phyloP scores from a whole-genome alignment of 208 protist species.

The Angomonas ambiguus region DNA sequence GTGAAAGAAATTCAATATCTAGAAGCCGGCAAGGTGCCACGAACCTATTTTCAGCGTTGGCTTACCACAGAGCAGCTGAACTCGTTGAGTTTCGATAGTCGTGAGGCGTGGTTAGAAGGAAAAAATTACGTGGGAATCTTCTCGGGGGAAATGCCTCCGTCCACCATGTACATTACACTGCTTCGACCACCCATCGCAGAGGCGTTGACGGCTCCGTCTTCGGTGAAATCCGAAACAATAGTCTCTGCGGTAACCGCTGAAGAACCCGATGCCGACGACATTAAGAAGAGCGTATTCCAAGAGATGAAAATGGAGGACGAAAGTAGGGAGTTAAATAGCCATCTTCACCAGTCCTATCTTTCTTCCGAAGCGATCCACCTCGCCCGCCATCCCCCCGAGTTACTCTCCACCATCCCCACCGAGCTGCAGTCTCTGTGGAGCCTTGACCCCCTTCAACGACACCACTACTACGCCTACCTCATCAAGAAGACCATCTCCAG shows the following conservation, averaged over 20 bases:
- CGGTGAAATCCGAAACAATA: not conserved
- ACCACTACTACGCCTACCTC: conserved; percentile 85
- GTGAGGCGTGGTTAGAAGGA: conserved; percentile 74
- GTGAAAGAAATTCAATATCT: conserved; percentile 84
- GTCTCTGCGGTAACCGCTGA: not conserved
- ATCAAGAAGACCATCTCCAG: conserved; percentile 65
- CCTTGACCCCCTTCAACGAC: conserved; percentile 55
- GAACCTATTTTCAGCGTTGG: conserved; percentile 79
- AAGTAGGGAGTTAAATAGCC: conserved; percentile 57
- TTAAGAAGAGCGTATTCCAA: conserved; percentile 80
- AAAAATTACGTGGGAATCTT: conserved; percentile 51
- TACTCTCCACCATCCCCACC: conserved; percentile 52
- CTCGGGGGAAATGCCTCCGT: conserved; percentile 5
- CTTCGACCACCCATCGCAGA: conserved; percentile 38
- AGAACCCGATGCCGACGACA: conserved; percentile 56
- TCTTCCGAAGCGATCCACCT: conserved; percentile 66
- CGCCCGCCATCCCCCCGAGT: conserved; percentile 43
- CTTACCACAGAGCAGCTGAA: conserved; percentile 75
- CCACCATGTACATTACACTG: conserved; percentile 38
- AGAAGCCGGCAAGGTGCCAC: conserved; percentile 74
- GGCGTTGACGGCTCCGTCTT: conserved; percentile 12
- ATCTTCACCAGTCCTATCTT: conserved; percentile 66
- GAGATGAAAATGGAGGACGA: conserved; percentile 87
- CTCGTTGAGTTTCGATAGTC: conserved; percentile 75
- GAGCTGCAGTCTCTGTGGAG: conserved; percentile 84